These are phyloP conservation scores for Malus sieversii DNA, from an alignment of 306 rosid genomes.

Conservation along the genomic window DNA sequence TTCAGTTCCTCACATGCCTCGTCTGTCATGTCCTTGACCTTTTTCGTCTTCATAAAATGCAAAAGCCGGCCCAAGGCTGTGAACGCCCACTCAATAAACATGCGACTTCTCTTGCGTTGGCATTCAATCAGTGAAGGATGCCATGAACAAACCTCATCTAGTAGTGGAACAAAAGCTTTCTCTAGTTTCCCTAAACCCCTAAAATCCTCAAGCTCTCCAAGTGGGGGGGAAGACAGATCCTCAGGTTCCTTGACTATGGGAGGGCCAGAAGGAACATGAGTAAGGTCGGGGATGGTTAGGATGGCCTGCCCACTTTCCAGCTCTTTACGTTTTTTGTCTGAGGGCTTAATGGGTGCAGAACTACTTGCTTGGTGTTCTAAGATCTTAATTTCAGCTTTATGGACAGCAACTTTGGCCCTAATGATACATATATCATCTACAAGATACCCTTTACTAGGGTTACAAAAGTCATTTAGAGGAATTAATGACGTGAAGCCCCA, in stretches of 20 bases:
- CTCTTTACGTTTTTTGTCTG: too few relatives aligned
- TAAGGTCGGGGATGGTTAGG: background rate
- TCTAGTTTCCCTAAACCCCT: background rate
- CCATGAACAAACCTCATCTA: background rate
- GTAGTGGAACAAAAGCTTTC: background rate
- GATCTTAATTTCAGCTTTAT: background rate
- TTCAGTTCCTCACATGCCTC: background rate
- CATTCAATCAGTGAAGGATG: background rate
- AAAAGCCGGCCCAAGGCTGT: background rate
- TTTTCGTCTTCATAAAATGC: background rate
- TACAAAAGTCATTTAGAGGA: background rate
- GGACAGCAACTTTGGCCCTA: background rate
- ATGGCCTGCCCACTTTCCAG: too few relatives aligned
- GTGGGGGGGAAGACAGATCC: background rate
- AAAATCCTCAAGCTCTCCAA: background rate
- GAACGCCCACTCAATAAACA: background rate
- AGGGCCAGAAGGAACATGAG: background rate
- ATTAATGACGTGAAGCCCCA: background rate
- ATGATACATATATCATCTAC: background rate
- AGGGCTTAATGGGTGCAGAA: background rate
- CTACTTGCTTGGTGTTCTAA: background rate
- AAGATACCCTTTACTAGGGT: slow-evolving; percentile 5
- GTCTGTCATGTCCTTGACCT: background rate
- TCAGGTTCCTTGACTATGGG: background rate
- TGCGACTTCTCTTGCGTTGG: background rate